A percentile compares a stretch with the other conserved stretches of the same genome.
phyloP scores from a whole-genome alignment of 164 flowering plant species.

The Tetracentron sinense region DNA sequence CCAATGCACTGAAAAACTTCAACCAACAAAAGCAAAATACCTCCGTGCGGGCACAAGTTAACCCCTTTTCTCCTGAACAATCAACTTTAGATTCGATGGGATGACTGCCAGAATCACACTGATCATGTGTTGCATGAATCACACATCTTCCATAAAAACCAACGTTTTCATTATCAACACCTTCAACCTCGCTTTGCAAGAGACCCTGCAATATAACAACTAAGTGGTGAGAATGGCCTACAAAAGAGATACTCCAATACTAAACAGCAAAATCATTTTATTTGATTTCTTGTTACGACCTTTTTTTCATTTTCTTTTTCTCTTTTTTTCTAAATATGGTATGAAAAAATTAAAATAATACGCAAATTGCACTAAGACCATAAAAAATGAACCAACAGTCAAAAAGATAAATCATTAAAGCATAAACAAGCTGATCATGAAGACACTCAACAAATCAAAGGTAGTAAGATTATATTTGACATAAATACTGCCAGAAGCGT shows the following conservation, averaged over 20 bases:
- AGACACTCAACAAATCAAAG: no score
- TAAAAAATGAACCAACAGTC: no score
- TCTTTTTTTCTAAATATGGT: no score
- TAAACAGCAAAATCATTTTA: neutral
- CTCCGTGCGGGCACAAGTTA: slow-evolving; percentile 64
- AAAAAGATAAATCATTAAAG: no score
- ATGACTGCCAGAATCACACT: slow-evolving; percentile 17
- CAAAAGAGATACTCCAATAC: neutral
- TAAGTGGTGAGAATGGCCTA: neutral
- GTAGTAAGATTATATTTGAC: no score
- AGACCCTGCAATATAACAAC: slow-evolving; percentile 39
- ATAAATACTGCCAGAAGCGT: no score
- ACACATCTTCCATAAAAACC: slow-evolving; percentile 60
- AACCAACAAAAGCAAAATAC: slow-evolving; percentile 19
- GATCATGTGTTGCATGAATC: slow-evolving; percentile 37
- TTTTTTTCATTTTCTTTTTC: no score
- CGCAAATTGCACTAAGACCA: no score
- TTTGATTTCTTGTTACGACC: no score
- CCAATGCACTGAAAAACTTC: neutral
- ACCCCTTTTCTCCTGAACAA: slow-evolving; percentile 19
- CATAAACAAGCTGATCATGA: no score
- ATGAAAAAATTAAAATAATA: no score
- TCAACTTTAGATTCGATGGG: slow-evolving; percentile 13
- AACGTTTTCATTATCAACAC: slow-evolving; percentile 47
- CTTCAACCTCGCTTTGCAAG: slow-evolving; percentile 67